Percentiles rank a stretch among this genome's conserved stretches.
phyloP scores from a whole-genome alignment of 1,284 basidiomycete species.

The Apiotrichum domesticum region DNA sequence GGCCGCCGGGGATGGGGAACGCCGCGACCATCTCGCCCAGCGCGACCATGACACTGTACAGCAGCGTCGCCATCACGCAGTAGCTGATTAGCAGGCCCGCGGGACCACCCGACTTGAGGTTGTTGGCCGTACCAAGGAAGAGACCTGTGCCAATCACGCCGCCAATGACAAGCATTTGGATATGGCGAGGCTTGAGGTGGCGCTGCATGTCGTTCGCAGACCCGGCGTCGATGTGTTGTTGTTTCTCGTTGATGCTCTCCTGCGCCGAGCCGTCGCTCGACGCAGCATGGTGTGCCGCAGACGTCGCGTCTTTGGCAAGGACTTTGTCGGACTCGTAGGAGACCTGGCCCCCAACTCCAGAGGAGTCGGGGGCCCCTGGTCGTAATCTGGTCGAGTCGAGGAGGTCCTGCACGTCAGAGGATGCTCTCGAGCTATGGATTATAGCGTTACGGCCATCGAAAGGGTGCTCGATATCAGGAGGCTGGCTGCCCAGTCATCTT shows the following conservation, averaged over 20 bases:
- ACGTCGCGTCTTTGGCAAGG: background rate
- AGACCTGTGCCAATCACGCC: constrained; percentile 20
- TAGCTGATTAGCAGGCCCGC: constrained; percentile 24
- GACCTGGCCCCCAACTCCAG: background rate
- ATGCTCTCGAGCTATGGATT: too few species aligned
- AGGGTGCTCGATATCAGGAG: too few species aligned
- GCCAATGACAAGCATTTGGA: constrained; percentile 29
- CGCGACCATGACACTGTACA: constrained; percentile 46
- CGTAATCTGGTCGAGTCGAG: constrained; percentile 1
- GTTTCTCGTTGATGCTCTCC: constrained; percentile 1
- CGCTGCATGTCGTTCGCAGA: constrained; percentile 6
- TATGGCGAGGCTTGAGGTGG: constrained; percentile 1
- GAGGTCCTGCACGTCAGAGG: background rate
- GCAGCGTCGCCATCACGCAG: constrained; percentile 41
- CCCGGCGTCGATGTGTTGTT: background rate
- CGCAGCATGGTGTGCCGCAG: background rate
- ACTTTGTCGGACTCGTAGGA: background rate
- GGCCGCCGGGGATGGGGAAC: constrained; percentile 57
- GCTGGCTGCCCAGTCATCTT: too few species aligned
- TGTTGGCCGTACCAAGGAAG: constrained; percentile 10
- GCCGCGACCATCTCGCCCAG: constrained; percentile 50
- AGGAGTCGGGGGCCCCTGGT: background rate
- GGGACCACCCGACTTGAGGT: constrained; percentile 44
- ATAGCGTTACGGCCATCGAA: too few species aligned
- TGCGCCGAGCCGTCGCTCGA: background rate